Evolutionary conservation across 768 basidiomycete genomes (phyloP).

Genomic region (Guyanaporus albipodus): DNA sequence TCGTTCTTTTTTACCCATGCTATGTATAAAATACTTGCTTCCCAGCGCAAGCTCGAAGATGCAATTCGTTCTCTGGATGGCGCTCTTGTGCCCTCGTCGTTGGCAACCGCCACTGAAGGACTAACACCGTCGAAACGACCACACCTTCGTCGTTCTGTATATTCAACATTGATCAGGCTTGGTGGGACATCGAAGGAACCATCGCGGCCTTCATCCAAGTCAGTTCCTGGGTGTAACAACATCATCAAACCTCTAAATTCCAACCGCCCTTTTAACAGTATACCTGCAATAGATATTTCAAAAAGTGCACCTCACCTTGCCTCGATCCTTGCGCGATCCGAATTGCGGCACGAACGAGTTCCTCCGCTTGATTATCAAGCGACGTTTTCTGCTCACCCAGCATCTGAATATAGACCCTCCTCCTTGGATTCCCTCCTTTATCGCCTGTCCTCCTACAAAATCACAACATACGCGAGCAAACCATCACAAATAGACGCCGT

Average conservation of each 20-base stretch:
- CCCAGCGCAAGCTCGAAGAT: conserved; percentile 77
- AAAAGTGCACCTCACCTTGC: conserved; percentile 67
- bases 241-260: conserved; percentile 3
- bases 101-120: conserved; percentile 25
- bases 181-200: conserved; percentile 54
- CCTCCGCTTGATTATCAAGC: conserved; percentile 43
- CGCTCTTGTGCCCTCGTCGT: conserved; percentile 45
- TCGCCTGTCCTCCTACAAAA: conserved; percentile 73
- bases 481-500: conserved; percentile 71
- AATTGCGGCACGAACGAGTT: conserved; percentile 47
- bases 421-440: conserved; percentile 69
- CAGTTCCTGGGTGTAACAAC: conserved; percentile 3
- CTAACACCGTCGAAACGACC: conserved; percentile 50
- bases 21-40: not conserved
- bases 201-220: conserved; percentile 30
- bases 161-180: conserved; percentile 77
- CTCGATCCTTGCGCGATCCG: conserved; percentile 66
- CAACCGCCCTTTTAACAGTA: conserved; percentile 1
- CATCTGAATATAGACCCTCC: conserved; percentile 73
- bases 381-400: conserved; percentile 21
- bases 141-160: conserved; percentile 55
- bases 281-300: conserved; percentile 32
- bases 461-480: conserved; percentile 78
- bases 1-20: not conserved
- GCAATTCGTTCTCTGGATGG: conserved; percentile 69